phyloP scores from a whole-genome alignment of 1,139 yeast genomes.

The Taiozyma sp. region DNA sequence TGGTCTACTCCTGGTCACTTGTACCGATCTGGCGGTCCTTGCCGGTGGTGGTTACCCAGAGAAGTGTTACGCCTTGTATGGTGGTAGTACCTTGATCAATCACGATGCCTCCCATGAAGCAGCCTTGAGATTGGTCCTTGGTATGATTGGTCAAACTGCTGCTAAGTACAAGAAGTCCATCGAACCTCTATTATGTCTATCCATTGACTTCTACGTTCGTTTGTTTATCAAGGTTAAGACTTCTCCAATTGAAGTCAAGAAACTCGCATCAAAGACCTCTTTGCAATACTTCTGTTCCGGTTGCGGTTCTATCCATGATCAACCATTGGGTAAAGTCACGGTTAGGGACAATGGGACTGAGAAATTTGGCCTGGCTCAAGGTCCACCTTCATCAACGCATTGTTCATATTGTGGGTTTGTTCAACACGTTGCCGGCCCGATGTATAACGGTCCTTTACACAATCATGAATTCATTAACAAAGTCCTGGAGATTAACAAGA shows the following conservation, averaged over 20 bases:
- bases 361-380: conserved; percentile 54
- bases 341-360: conserved; percentile 34
- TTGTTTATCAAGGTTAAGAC: conserved; percentile 73
- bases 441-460: conserved; percentile 88
- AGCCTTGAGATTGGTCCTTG: conserved; percentile 79
- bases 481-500: conserved; percentile 51
- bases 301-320: conserved; percentile 70
- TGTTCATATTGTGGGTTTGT: conserved; percentile 71
- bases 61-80: conserved; percentile 90
- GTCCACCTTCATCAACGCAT: conserved; percentile 43
- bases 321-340: conserved; percentile 65
- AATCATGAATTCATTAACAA: conserved; percentile 58
- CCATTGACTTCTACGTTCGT: conserved; percentile 91
- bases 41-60: conserved; percentile 98
- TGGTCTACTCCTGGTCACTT: conserved; percentile 83
- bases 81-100: conserved; percentile 71
- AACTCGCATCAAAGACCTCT: conserved; percentile 70
- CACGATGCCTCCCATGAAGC: conserved; percentile 90
- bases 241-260: conserved; percentile 78
- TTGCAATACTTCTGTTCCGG: conserved; percentile 82
- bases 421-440: conserved; percentile 88
- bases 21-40: conserved; percentile 92
- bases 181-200: conserved; percentile 79
- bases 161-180: conserved; percentile 84
- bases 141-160: conserved; percentile 74